Evolutionary conservation across 2,329 filamentous ascomycete species (phyloP), one percentile per base, ranked within the genome.

Genomic region (Akanthomyces uredinophilus): DNA sequence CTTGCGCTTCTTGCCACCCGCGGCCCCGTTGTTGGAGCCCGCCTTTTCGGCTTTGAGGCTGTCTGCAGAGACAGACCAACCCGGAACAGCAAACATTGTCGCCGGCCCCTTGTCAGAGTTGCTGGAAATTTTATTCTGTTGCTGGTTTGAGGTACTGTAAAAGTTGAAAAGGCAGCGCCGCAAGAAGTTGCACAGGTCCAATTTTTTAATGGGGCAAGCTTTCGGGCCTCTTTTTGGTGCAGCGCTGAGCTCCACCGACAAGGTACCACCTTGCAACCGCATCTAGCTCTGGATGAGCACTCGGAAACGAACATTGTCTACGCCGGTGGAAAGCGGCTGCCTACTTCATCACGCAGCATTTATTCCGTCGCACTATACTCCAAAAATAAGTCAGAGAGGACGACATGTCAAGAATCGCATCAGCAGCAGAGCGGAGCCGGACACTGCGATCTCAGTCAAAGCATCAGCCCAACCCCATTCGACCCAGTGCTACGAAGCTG

Each of bases 31-130:
- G 27, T 71, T 72, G 37, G 69, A 70, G 55, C 73, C 64, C 13
- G 67, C 64, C 64, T 79, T 83, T 75, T 96, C 91, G 35, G 85
- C 76, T 75, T 91, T 92, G 66, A 96, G 84, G 58, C 78, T 79
- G 67, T 87, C 84, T 65, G 88, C 83, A 61, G 91, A 86, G 41
- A 97, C 82, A 44, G 91, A 91, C 93, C 94, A 97, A 68, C 95
- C 95, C 70, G 91, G 90, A 35, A 98, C 93, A 11, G 92, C 88
- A 75, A 98, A 98, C 94, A 98, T 94, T 62, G 52, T 58, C 47
- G 29, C 41, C 27, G 18, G 22, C 27, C 24, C 16, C 35, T 46
- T 4, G 35, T 60, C 22, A 37, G 8, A n/a, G 46, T 64, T 63
- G 55, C 22, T 54, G 57, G 24, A 24, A 27, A 46, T 22, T 50